These are phyloP conservation scores for Claviceps sp. DNA, from an alignment of 2,329 filamentous ascomycete genomes.

Conservation along the genomic window DNA sequence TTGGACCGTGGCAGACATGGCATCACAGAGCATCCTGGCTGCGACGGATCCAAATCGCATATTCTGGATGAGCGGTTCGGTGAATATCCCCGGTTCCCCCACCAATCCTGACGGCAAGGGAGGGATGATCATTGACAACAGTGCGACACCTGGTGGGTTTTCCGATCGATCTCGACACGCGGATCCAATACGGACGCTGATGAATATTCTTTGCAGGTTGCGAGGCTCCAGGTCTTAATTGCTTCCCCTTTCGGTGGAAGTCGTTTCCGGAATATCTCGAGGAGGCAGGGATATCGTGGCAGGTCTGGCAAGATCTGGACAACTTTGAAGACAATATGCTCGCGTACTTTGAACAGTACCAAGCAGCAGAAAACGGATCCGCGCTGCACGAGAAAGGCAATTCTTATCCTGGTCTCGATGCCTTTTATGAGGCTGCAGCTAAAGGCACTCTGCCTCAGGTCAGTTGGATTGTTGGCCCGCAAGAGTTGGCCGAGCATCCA, in stretches of 20 bases:
- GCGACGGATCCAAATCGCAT: conserved; percentile 35
- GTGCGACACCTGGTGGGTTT: conserved; percentile 12
- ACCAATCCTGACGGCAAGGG: conserved; percentile 22
- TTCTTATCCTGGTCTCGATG: conserved; percentile 30
- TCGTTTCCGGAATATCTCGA: conserved; percentile 34
- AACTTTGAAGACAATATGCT: conserved; percentile 41
- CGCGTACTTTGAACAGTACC: conserved; percentile 22
- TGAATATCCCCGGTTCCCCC: conserved; percentile 31
- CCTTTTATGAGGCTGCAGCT: conserved; percentile 34
- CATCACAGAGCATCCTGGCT: conserved; percentile 9
- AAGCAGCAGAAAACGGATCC: conserved; percentile 7
- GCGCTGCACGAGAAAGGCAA: conserved; percentile 14
- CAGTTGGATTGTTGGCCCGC: conserved; percentile 38
- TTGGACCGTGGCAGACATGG: conserved; percentile 26
- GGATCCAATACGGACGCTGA: background rate
- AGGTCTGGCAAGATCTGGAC: conserved; percentile 33
- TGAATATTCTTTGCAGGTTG: conserved; percentile 16
- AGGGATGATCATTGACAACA: conserved; percentile 34
- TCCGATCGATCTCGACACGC: too few species aligned
- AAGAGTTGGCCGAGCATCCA: conserved; percentile 30
- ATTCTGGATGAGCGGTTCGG: conserved; percentile 23
- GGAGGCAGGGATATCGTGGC: conserved; percentile 34
- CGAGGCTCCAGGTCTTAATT: conserved; percentile 28
- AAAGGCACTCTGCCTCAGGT: conserved; percentile 36
- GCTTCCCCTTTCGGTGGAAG: conserved; percentile 39